phyloP scores from a whole-genome alignment of 2,329 filamentous ascomycete genomes.

The Nothophoma quercina region DNA sequence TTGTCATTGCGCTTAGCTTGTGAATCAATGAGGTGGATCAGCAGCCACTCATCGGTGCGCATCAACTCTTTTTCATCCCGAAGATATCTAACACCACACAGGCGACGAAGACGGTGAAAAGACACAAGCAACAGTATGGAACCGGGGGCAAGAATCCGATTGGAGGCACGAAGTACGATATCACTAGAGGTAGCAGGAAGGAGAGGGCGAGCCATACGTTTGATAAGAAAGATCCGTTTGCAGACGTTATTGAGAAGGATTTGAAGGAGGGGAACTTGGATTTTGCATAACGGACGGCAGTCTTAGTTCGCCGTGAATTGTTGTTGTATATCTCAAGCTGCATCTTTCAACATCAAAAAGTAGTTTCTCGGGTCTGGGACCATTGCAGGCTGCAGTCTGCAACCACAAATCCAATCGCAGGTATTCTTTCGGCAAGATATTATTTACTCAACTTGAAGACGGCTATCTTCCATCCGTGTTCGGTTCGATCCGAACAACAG shows the following conservation, averaged over 20 bases:
- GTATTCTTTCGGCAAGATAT: background rate
- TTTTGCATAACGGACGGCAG: background rate
- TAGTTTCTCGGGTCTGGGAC: too few relatives aligned
- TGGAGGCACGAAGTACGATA: slow-evolving; percentile 21
- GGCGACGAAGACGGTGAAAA: slow-evolving; percentile 22
- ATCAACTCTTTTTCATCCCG: background rate
- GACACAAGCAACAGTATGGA: background rate
- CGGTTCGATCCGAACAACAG: slow-evolving; percentile 4
- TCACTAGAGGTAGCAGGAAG: slow-evolving; percentile 23
- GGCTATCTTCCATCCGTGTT: background rate
- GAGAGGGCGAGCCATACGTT: slow-evolving; percentile 18
- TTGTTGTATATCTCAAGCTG: too few relatives aligned
- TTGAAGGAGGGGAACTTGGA: slow-evolving; percentile 12
- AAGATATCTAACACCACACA: background rate
- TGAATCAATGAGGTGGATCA: slow-evolving; percentile 21
- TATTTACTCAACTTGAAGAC: background rate
- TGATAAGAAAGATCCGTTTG: slow-evolving; percentile 18
- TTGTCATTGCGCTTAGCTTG: slow-evolving; percentile 21
- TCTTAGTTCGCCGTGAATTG: too few relatives aligned
- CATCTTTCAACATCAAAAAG: too few relatives aligned
- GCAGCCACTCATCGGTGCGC: slow-evolving; percentile 12
- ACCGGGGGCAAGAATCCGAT: slow-evolving; percentile 1
- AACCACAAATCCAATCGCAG: too few relatives aligned
- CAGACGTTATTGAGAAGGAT: slow-evolving; percentile 17
- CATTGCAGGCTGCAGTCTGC: too few relatives aligned